Conservation (phyloP, 1,284 basidiomycete species). For the Naganishia sp. region DNA sequence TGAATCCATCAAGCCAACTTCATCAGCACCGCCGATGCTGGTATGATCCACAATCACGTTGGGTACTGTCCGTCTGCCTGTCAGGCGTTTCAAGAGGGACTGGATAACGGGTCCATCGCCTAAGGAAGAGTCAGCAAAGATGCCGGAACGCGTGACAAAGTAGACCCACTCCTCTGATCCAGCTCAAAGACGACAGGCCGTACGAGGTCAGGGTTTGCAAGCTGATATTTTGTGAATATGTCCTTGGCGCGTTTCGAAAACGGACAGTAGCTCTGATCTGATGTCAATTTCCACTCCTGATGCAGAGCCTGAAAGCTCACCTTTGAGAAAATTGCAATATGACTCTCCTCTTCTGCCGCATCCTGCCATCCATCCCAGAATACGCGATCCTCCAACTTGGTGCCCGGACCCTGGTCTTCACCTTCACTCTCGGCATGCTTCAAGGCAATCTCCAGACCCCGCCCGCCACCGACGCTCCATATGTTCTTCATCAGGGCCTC, state of each 20-base stretch:
- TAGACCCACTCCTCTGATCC: slow-evolving; percentile 51
- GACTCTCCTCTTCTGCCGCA: slow-evolving; percentile 32
- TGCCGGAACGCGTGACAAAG: background rate
- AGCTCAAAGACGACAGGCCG: slow-evolving; percentile 51
- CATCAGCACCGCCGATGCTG: slow-evolving; percentile 53
- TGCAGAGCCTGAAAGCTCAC: slow-evolving; percentile 35
- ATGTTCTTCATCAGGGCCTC: slow-evolving; percentile 19
- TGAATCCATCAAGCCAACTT: slow-evolving; percentile 47
- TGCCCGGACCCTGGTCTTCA: slow-evolving; percentile 11
- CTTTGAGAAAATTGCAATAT: slow-evolving; percentile 50
- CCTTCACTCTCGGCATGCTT: slow-evolving; percentile 6
- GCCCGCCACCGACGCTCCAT: slow-evolving; percentile 17
- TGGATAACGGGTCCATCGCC: slow-evolving; percentile 49
- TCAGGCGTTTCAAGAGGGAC: slow-evolving; percentile 46
- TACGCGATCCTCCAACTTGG: slow-evolving; percentile 10
- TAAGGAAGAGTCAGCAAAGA: slow-evolving; percentile 28
- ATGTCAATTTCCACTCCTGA: too few species aligned
- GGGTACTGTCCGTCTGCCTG: slow-evolving; percentile 53
- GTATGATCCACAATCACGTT: slow-evolving; percentile 52
- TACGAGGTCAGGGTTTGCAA: slow-evolving; percentile 37
- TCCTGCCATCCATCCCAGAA: slow-evolving; percentile 36
- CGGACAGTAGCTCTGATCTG: slow-evolving; percentile 48
- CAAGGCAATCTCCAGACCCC: slow-evolving; percentile 24
- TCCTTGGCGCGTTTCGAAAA: slow-evolving; percentile 51
- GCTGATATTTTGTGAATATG: slow-evolving; percentile 45